Evolutionary conservation across 164 flowering plant species (phyloP).

Genomic region (Tinospora cordifolia): DNA sequence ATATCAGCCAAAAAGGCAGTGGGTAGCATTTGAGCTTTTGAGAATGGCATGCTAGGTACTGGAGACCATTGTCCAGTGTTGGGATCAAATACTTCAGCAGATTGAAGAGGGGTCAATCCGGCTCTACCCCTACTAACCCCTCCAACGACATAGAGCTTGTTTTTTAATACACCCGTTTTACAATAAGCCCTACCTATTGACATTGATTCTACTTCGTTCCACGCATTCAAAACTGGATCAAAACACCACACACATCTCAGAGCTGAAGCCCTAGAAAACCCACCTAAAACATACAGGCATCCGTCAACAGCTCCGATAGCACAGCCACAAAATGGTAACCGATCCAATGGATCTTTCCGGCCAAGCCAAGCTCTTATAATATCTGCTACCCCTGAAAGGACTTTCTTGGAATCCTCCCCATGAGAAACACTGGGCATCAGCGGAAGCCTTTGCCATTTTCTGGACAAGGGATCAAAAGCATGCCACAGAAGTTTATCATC

Average conservation of each 20-base stretch:
- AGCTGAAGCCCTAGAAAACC: conserved; percentile 59
- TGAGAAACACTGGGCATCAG: conserved; percentile 47
- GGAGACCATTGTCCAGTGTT: conserved; percentile 51
- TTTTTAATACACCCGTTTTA: conserved; percentile 28
- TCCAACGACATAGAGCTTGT: conserved; percentile 49
- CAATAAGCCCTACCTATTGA: conserved; percentile 33
- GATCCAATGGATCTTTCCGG: conserved; percentile 39
- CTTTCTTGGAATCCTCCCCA: conserved; percentile 40
- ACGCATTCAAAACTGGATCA: conserved; percentile 61
- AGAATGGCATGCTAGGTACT: conserved; percentile 84
- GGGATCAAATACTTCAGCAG: conserved; percentile 87
- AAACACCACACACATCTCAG: conserved; percentile 63
- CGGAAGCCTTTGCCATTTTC: conserved; percentile 70
- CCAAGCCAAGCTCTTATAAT: conserved; percentile 67
- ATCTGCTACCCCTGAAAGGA: conserved; percentile 43
- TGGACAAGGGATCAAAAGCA: conserved; percentile 60
- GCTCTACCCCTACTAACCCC: conserved; percentile 67
- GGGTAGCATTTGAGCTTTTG: conserved; percentile 67
- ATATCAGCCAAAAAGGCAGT: conserved; percentile 65
- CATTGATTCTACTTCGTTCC: conserved; percentile 52
- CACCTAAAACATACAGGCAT: conserved; percentile 79
- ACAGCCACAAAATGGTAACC: conserved; percentile 70
- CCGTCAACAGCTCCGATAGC: conserved; percentile 71
- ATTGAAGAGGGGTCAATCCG: conserved; percentile 72
- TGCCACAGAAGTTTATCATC: conserved; percentile 58